Conservation (phyloP, 208 protist species). For the Trichomonas vaginalis region DNA sequence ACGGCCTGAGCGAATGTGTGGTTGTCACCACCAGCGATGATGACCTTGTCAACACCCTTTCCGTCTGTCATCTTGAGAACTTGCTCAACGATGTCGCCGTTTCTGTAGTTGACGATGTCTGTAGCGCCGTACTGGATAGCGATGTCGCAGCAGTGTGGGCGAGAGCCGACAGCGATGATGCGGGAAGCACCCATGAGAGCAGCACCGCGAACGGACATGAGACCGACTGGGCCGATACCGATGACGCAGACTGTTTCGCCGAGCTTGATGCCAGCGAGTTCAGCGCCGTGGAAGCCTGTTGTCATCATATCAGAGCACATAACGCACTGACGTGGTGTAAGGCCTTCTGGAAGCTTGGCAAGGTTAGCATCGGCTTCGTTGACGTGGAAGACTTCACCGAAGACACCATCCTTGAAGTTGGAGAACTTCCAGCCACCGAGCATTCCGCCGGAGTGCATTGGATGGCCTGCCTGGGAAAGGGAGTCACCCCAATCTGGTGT, state of each 20-base stretch:
- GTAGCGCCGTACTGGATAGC: not conserved
- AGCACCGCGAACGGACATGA: conserved; percentile 1
- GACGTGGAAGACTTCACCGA: not conserved
- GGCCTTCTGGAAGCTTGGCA: not conserved
- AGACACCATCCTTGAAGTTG: conserved; percentile 12
- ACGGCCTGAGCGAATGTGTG: not conserved
- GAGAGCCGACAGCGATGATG: not conserved
- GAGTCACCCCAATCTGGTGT: not conserved
- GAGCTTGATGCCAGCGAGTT: not conserved
- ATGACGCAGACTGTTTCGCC: not conserved
- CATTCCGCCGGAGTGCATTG: not conserved
- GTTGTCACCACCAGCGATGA: not conserved
- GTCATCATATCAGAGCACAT: conserved; percentile 13
- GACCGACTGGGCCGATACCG: not conserved
- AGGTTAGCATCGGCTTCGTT: not conserved
- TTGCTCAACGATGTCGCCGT: not conserved
- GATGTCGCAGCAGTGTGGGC: not conserved
- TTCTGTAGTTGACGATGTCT: not conserved
- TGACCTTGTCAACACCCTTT: not conserved
- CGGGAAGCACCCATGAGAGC: not conserved
- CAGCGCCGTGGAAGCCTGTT: not conserved
- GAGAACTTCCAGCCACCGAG: conserved; percentile 8
- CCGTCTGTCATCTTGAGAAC: not conserved
- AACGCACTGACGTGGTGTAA: not conserved
- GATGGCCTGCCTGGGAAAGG: not conserved